Evolutionary conservation across 78 protist species (phyloP), one percentile per base, ranked within the genome.

Genomic region (Polysphondylium violaceum): DNA sequence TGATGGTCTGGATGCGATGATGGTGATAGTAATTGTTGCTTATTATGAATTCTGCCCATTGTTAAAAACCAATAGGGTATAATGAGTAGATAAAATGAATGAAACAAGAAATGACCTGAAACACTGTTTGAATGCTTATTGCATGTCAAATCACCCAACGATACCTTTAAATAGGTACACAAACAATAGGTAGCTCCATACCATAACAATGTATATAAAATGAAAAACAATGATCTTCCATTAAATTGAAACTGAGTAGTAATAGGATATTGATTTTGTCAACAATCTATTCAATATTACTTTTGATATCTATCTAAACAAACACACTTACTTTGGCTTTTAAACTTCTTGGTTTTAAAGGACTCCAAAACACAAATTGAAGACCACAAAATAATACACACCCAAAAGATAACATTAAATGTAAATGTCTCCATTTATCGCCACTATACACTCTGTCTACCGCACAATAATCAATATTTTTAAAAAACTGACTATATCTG

Each of bases 101-200:
- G 91, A 43, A 58, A 69, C 44, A 83, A 35, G 73, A 69, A 83
- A 56, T 83, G 91, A 58, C 91, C 91, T 27, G 76, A 64, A 7
- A 83, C 79, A 41, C 76, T 64, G 56, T 83, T 83, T 0, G 23
- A 72, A 14, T 56, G 23, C n/a, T 43, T 55, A 69, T 83, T 67
- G 43, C 91, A 83, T 31, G 65, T 31, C n/a, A 6, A 58, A 43
- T 69, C 91, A 43, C 69, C 63, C 12, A 83, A 50, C 12, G 55
- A 6, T 59, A 51, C 44, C 58, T 83, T 83, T 55, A 74, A 61
- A 33, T 58, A 9, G 59, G 16, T 55, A 59, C 91, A 83, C 9
- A 83, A 12, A 51, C 75, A 63, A 83, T 69, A 69, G 33, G 91
- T 69, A 41, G 73, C 43, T 21, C 81, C 79, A 69, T 83, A 83